These are phyloP conservation scores for Ogataea corticis DNA, from an alignment of 805 yeast genomes.

Conservation along the genomic window DNA sequence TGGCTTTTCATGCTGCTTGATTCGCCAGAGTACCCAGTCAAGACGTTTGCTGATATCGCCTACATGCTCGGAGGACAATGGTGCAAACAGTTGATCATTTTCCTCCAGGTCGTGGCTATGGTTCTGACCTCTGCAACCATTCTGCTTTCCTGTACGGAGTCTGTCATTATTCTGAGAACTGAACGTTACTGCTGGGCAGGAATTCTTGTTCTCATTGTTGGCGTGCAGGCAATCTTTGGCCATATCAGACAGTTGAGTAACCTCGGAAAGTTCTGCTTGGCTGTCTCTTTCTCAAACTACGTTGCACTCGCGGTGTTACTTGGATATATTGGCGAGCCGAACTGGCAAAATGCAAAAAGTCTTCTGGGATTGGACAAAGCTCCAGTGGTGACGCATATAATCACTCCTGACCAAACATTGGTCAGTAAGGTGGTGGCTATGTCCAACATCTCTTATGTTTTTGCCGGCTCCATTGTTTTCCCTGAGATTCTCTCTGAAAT, in stretches of 20 bases:
- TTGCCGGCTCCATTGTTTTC: conserved; percentile 53
- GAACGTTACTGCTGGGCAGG: conserved; percentile 41
- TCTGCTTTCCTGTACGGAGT: conserved; percentile 41
- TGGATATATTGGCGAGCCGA: conserved; percentile 21
- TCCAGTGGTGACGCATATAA: conserved; percentile 17
- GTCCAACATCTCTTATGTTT: conserved; percentile 48
- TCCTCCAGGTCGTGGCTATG: conserved; percentile 42
- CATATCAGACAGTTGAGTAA: conserved; percentile 41
- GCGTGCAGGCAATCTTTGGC: conserved; percentile 43
- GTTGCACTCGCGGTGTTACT: conserved; percentile 19
- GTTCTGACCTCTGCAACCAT: conserved; percentile 43
- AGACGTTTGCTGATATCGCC: conserved; percentile 43
- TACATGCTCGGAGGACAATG: conserved; percentile 38
- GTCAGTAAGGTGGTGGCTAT: conserved; percentile 38
- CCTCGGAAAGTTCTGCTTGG: conserved; percentile 30
- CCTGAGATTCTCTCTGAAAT: conserved; percentile 50
- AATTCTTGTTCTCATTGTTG: conserved; percentile 40
- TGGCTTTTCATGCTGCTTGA: conserved; percentile 38
- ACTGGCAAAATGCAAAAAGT: conserved; percentile 22
- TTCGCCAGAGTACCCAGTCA: conserved; percentile 43
- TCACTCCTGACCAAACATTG: conserved; percentile 19
- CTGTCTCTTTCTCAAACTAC: conserved; percentile 21
- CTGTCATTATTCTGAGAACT: conserved; percentile 39
- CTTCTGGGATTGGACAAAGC: conserved; percentile 24
- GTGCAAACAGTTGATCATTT: conserved; percentile 33